Evolutionary conservation across 805 yeast genomes (phyloP), one percentile per base, ranked within the genome.

Genomic region (Cyberlindnera xishuangbannaensis): DNA sequence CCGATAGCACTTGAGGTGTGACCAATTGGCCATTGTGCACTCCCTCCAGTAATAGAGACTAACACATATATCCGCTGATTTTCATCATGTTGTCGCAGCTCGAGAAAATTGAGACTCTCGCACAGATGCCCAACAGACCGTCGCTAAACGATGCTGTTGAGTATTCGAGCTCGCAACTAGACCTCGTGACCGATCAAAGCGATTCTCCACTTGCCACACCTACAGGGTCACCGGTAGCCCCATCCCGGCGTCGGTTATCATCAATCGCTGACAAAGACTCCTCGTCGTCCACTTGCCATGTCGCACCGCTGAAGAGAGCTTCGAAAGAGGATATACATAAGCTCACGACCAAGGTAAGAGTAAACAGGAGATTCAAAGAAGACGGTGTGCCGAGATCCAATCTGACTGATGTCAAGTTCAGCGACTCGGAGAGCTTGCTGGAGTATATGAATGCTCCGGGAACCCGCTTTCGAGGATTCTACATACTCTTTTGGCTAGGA

Each of bases 401-500:
- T 13, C 35, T 56, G 15, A 37, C 44, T n/a, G 59, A 53, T 31
- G 45, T 53, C 25, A 42, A 42, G 27, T 48, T 50, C 34, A 19
- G 38, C 7, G 31, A 30, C 9, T 33, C 36, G 2, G 38, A 40
- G 9, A 44, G 54, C 3, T 39, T 56, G 3, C 33, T 56, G 27
- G 62, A 55, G 18, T 34, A 39, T 13, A 39, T 50, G 1, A 33
- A 38, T 8, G 16, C 21, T 4, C 11, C 26, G 6, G 32, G 18
- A 4, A 44, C 58, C 10, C 50, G 47, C 34, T 87, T 84, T 54
- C 76, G 73, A 45, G 97, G 97, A 2, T 70, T 92, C 39, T 90
- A 77, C 55, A 79, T 85, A 5, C 69, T 87, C 30, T 75, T 77
- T 41, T 85, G 95, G 95, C 60, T 83, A 34, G 71, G 73, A 5